Evolutionary conservation across 768 basidiomycete species (phyloP).

Genomic region (Cantharellus anzutake): DNA sequence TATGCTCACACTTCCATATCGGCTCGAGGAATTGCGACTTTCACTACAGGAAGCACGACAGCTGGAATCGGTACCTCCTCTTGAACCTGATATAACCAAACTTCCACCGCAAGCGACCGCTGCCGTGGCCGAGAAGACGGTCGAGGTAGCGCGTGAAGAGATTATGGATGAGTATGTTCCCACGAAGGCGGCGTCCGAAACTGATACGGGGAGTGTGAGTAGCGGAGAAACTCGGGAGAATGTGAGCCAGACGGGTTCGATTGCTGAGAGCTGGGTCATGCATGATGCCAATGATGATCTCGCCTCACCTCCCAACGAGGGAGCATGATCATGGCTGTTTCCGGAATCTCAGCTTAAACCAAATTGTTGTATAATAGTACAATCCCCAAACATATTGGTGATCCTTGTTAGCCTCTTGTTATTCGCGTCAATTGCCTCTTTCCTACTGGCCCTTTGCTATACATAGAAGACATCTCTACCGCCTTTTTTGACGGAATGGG

Average conservation of each 20-base stretch:
- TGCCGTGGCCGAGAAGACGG: too few species aligned
- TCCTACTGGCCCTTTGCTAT: background rate
- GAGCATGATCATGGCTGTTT: background rate
- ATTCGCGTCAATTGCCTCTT: background rate
- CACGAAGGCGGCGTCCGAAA: background rate
- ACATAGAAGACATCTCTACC: too few species aligned
- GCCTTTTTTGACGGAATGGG: too few species aligned
- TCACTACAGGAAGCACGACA: background rate
- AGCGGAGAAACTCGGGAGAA: background rate
- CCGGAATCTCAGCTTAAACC: background rate
- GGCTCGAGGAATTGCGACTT: background rate
- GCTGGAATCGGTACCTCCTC: background rate
- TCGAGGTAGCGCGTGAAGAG: background rate
- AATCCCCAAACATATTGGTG: background rate
- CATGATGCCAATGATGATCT: background rate
- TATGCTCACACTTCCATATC: conserved; percentile 30
- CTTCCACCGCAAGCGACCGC: too few species aligned
- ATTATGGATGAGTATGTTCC: background rate
- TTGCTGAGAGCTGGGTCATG: background rate
- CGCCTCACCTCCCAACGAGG: background rate
- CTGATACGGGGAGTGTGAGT: background rate
- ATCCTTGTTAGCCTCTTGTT: background rate
- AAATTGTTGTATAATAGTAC: background rate
- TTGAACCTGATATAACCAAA: too few species aligned
- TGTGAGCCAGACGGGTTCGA: background rate